A percentile compares a stretch with the other conserved stretches of the same genome.
phyloP scores from a whole-genome alignment of 768 basidiomycete genomes.

The Xanthoconium stramineum region DNA sequence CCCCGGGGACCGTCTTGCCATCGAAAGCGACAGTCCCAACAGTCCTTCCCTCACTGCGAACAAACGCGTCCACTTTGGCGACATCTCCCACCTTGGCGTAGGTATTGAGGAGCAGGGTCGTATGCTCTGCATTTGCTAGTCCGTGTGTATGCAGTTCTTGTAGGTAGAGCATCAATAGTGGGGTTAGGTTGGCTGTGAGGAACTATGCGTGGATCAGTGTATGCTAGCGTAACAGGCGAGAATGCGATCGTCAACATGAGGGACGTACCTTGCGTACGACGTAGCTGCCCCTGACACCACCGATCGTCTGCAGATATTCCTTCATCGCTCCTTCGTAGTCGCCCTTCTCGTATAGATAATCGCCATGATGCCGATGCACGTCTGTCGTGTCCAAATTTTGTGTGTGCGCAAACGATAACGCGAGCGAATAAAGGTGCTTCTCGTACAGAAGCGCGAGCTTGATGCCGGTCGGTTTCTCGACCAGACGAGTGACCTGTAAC shows the following conservation, averaged over 20 bases:
- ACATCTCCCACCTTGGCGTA: slow-evolving; percentile 97
- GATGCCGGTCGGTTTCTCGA: slow-evolving; percentile 77
- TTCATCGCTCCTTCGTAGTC: slow-evolving; percentile 94
- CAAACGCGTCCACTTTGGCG: slow-evolving; percentile 82
- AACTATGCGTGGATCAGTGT: slow-evolving; percentile 51
- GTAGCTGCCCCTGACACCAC: slow-evolving; percentile 87
- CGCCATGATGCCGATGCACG: slow-evolving; percentile 87
- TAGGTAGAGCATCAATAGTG: slow-evolving; percentile 91
- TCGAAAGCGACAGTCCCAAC: slow-evolving; percentile 21
- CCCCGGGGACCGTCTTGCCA: slow-evolving; percentile 23
- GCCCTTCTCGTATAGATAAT: slow-evolving; percentile 84
- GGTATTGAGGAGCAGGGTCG: slow-evolving; percentile 92
- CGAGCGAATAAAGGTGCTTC: slow-evolving; percentile 74
- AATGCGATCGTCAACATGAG: neutral
- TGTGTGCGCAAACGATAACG: slow-evolving; percentile 78
- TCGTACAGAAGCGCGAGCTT: slow-evolving; percentile 86
- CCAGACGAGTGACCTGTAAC: slow-evolving; percentile 56
- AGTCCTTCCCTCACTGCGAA: slow-evolving; percentile 77
- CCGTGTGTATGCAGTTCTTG: slow-evolving; percentile 91
- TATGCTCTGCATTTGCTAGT: slow-evolving; percentile 94
- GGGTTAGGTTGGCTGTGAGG: slow-evolving; percentile 93
- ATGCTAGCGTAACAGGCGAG: neutral
- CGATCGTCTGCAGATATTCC: slow-evolving; percentile 89
- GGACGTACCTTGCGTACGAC: slow-evolving; percentile 86
- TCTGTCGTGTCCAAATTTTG: slow-evolving; percentile 83